These are phyloP conservation scores for Leccinum disarticulatum DNA, from an alignment of 768 basidiomycete species.

Conservation along the genomic window DNA sequence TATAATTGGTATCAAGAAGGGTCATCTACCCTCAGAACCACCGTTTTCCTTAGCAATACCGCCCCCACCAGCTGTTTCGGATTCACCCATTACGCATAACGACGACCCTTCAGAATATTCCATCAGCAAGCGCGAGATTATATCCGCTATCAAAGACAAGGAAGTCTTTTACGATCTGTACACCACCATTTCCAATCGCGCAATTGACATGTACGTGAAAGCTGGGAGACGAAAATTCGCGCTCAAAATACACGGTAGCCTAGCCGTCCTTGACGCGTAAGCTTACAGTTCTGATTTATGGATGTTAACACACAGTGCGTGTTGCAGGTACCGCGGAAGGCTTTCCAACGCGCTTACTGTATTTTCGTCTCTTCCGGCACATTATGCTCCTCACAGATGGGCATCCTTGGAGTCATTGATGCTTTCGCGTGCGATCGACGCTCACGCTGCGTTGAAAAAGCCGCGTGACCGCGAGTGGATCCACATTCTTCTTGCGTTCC, in stretches of 20 bases:
- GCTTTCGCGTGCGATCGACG: conserved; percentile 71
- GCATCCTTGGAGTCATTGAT: conserved; percentile 76
- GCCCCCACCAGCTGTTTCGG: conserved; percentile 5
- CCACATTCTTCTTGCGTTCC: conserved; percentile 70
- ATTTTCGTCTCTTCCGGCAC: conserved; percentile 79
- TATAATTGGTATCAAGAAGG: conserved; percentile 70
- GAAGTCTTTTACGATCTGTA: conserved; percentile 80
- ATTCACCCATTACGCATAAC: conserved; percentile 20
- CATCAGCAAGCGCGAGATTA: conserved; percentile 63
- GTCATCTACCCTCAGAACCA: conserved; percentile 66
- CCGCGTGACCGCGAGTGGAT: conserved; percentile 78
- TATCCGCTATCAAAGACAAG: conserved; percentile 52
- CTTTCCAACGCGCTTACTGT: conserved; percentile 62
- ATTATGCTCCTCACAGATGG: conserved; percentile 84
- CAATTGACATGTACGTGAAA: conserved; percentile 81
- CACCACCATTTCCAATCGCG: conserved; percentile 67
- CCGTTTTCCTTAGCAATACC: conserved; percentile 67
- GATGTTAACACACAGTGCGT: conserved; percentile 5
- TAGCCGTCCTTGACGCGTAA: conserved; percentile 89
- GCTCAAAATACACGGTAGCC: conserved; percentile 76
- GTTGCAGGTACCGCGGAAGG: conserved; percentile 63
- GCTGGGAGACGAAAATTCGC: conserved; percentile 87
- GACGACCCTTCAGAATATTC: conserved; percentile 22
- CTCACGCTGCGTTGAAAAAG: conserved; percentile 56
- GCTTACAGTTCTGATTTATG: conserved; percentile 32